Percentiles rank a stretch among this genome's conserved stretches.
Conservation (phyloP, 2,329 filamentous ascomycete genomes). For the Beauveria sp. region DNA sequence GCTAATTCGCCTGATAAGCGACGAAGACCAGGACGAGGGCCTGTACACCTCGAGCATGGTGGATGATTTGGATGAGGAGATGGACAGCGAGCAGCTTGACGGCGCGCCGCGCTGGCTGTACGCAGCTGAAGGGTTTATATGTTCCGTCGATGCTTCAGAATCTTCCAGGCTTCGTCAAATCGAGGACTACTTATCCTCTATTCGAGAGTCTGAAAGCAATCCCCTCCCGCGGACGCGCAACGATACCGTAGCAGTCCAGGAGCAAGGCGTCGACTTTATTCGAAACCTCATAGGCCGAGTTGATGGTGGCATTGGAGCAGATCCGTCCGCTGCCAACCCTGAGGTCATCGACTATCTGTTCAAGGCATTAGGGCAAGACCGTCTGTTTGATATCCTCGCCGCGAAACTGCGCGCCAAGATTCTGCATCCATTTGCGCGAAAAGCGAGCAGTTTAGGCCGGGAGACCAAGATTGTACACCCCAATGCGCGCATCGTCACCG, state of each 20-base stretch:
- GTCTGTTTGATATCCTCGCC: conserved; percentile 73
- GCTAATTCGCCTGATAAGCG: conserved; percentile 70
- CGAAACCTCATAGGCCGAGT: conserved; percentile 74
- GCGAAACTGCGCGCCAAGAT: conserved; percentile 64
- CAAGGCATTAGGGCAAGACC: conserved; percentile 63
- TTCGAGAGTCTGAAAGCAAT: conserved; percentile 62
- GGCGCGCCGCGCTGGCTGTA: conserved; percentile 34
- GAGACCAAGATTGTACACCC: conserved; percentile 48
- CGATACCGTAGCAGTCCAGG: conserved; percentile 79
- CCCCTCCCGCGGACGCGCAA: conserved; percentile 60
- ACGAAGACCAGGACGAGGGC: conserved; percentile 49
- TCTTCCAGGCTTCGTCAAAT: conserved; percentile 41
- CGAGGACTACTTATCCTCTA: conserved; percentile 39
- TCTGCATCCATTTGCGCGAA: conserved; percentile 45
- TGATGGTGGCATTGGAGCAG: conserved; percentile 40
- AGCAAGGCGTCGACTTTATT: conserved; percentile 83
- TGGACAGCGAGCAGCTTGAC: conserved; percentile 46
- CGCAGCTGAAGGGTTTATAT: conserved; percentile 23
- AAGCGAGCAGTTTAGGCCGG: conserved; percentile 22
- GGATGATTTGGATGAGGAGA: conserved; percentile 49
- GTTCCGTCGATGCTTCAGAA: conserved; percentile 26
- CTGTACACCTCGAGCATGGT: conserved; percentile 31
- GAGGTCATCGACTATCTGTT: conserved; percentile 85
- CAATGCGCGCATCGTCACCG: conserved; percentile 63
- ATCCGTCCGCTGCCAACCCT: conserved; percentile 42